Evolutionary conservation across 495 filamentous ascomycete genomes (phyloP), one percentile per base, ranked within the genome.

Genomic region (Xylaria intraflava): DNA sequence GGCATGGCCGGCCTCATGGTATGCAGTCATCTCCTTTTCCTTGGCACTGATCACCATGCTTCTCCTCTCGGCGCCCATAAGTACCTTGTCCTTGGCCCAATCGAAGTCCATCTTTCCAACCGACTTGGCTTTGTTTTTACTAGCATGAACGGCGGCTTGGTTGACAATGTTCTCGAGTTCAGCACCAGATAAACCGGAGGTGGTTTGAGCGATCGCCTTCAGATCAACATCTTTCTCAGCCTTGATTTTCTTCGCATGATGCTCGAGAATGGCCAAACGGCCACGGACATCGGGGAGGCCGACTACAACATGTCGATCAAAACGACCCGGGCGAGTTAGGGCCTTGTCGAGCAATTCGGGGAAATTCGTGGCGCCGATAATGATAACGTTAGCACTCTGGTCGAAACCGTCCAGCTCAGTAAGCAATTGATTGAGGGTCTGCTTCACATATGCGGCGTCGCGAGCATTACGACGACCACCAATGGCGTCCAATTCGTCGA

Each of bases 361-460:
- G 65, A 95, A 96, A 69, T 98, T 98, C 49, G 93, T 98, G 0
- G 93, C 93, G 35, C 83, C 93, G 46, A 98, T 81, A 62, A 98
- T 89, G 64, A 98, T 95, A 36, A 98, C 91, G 56, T 90, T 88
- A 42, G 83, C 93, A 59, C 85, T 88, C 65, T 95, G 92, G 20
- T 92, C 89, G 66, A 98, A 98, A 45, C 93, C 93, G 63, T 98
- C 93, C 33, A 98, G 82, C 64, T 98, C 94, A n/a, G 93, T 96
- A 16, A 98, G 83, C 35, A 98, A 81, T 69, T 98, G 94, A 64
- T 98, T 98, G 57, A 98, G 78, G 0, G 93, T 97, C 65, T 98
- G 93, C 62, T 95, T 95, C 30, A 89, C 88, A 62, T 98, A 96
- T n/a, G 89, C 87, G 1, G 90, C 89, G 70, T 98, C 94, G 53